Evolutionary conservation across 1,139 yeast species (phyloP), one percentile per base, ranked within the genome.

Genomic region (Saccharomyces hybrid): DNA sequence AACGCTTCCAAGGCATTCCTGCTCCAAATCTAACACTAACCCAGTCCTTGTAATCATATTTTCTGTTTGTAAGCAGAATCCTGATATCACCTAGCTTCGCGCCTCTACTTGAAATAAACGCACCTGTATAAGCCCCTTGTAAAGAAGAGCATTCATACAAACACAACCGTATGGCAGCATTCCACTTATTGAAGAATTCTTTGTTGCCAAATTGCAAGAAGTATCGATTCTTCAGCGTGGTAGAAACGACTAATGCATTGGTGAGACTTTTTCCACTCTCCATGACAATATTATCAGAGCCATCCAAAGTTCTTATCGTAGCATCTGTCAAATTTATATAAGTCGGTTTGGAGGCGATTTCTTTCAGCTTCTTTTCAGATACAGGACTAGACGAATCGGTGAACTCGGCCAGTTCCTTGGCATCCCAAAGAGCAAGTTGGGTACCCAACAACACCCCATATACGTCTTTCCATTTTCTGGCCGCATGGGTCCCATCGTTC

Each of bases 1-100:
- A 91, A 59, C 96, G 79, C 67, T 86, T 88, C 97, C 98, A 93
- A 1, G 97, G 97, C 96, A 89, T 89, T 38, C 99, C 99, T 16
- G 95, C 82, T 14, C 98, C 98, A 70, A 91, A 91, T 61, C 98
- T 78, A 27, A 93, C 95, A 70, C 91, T 81, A 42, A 88, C 90
- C 97, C 97, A 91, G 66, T 91, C 97, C 70, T 89, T 97, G 66
- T 89, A 95, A 58, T 82, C 83, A 67, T 84, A 88, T 64, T 93
- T 82, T 31, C 93, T 86, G 63, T 88, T 96, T 1, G 95, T 85
- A 57, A 93, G 75, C 46, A 93, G 78, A 8, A 95, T 86, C 56
- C 88, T 80, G 58, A 93, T 90, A 67, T 95, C 98, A 53, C 93
- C 85, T 59, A 93, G 75, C 58, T 88, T 74, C 4, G 95, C 79